Evolutionary conservation across 805 yeast species (phyloP).

Genomic region (Myxozyma nipponensis): DNA sequence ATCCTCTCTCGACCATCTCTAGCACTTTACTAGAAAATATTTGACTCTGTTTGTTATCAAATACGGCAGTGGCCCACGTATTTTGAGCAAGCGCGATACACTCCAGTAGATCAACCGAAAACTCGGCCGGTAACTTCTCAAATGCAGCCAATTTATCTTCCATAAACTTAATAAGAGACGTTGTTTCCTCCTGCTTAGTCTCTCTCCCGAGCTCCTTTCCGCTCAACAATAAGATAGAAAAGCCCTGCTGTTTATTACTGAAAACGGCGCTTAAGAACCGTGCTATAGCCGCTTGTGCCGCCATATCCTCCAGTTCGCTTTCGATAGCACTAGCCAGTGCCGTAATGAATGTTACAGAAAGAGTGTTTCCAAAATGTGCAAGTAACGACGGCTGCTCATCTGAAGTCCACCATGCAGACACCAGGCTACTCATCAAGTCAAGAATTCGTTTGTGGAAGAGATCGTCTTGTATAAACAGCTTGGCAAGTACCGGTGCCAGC

Average conservation of each 20-base stretch:
- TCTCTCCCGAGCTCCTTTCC: slow-evolving; percentile 34
- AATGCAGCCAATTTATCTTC: slow-evolving; percentile 29
- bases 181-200: slow-evolving; percentile 2
- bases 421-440: slow-evolving; percentile 47
- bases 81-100: slow-evolving; percentile 71
- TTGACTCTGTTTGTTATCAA: slow-evolving; percentile 35
- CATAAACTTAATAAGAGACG: slow-evolving; percentile 32
- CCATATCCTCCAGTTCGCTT: slow-evolving; percentile 38
- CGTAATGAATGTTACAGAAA: slow-evolving; percentile 57
- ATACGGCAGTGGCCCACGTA: slow-evolving; percentile 66
- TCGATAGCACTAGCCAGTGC: slow-evolving; percentile 59
- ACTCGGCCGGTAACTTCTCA: slow-evolving; percentile 15
- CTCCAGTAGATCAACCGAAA: slow-evolving; percentile 59
- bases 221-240: slow-evolving; percentile 37
- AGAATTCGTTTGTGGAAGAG: slow-evolving; percentile 51
- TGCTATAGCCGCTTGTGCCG: slow-evolving; percentile 28
- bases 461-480: slow-evolving; percentile 51
- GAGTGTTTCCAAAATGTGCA: slow-evolving; percentile 70
- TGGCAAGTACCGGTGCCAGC: slow-evolving; percentile 54
- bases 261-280: slow-evolving; percentile 34
- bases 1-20: slow-evolving; percentile 11
- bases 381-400: slow-evolving; percentile 70
- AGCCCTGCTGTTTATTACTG: slow-evolving; percentile 39
- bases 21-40: slow-evolving; percentile 10
- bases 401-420: slow-evolving; percentile 42